Conservation (phyloP, 164 flowering plant species). For the Aristolochia californica region DNA sequence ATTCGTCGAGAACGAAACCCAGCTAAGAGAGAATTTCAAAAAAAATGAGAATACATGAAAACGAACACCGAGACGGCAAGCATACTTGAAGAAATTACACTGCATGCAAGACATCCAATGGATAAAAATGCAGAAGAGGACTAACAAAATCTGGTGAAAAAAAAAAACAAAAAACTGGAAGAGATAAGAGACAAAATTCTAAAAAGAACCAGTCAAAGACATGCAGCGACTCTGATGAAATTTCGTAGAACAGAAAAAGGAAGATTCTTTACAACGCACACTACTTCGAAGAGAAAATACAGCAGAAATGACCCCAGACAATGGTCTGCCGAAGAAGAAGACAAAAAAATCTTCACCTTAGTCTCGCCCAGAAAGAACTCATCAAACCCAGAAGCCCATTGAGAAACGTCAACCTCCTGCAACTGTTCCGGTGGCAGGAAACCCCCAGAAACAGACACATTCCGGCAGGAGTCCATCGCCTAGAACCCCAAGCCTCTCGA, state of each 20-base stretch:
- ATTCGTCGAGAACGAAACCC: too few species aligned
- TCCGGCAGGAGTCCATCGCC: slow-evolving; percentile 36
- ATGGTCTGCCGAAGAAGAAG: neutral
- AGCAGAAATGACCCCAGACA: neutral
- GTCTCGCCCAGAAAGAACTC: slow-evolving; percentile 35
- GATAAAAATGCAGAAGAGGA: neutral
- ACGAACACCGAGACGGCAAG: too few species aligned
- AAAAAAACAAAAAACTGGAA: too few species aligned
- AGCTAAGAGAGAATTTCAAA: too few species aligned
- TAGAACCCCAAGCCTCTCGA: neutral
- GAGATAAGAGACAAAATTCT: too few species aligned
- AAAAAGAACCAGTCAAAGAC: too few species aligned
- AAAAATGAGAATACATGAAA: too few species aligned
- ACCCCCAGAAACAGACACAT: slow-evolving; percentile 28
- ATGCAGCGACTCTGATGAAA: neutral
- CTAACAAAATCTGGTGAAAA: neutral
- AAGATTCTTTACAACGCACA: neutral
- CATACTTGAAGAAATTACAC: too few species aligned
- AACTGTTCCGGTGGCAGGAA: slow-evolving; percentile 20
- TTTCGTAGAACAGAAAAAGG: neutral
- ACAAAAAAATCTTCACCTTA: slow-evolving; percentile 16
- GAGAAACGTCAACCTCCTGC: slow-evolving; percentile 17
- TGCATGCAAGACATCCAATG: too few species aligned
- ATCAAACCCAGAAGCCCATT: slow-evolving; percentile 21
- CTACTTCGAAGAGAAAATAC: neutral